A percentile compares a stretch with the other conserved stretches of the same genome.
These are phyloP conservation scores for Podaxis rugospora DNA, from an alignment of 768 basidiomycete species.

Conservation along the genomic window DNA sequence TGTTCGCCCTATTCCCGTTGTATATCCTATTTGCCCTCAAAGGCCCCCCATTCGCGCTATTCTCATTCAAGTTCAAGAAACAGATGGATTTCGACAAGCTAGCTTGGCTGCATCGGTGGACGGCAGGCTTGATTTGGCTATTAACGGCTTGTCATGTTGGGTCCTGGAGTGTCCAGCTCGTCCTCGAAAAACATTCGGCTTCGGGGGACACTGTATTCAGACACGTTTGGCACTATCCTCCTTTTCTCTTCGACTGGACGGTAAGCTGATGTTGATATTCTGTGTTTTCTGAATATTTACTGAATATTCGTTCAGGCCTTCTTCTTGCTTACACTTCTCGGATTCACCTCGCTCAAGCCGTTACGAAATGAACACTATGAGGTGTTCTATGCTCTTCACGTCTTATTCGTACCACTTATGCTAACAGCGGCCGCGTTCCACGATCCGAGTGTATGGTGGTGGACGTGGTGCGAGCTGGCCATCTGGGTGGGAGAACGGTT, in stretches of 20 bases:
- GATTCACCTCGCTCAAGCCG: constrained; percentile 44
- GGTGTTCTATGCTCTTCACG: constrained; percentile 61
- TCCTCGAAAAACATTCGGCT: constrained; percentile 38
- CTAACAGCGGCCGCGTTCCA: constrained; percentile 61
- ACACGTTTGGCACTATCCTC: constrained; percentile 53
- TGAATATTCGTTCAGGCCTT: constrained; percentile 42
- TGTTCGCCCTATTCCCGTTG: constrained; percentile 69
- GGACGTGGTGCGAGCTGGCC: constrained; percentile 60
- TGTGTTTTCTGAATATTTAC: neutral
- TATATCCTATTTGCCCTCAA: constrained; percentile 70
- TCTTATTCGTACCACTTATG: constrained; percentile 59
- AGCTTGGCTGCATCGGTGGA: constrained; percentile 66
- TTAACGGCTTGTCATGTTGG: constrained; percentile 55
- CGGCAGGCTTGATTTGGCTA: constrained; percentile 66
- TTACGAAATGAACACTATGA: constrained; percentile 55
- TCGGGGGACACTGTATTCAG: constrained; percentile 34
- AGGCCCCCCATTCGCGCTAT: constrained; percentile 65
- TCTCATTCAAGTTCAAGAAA: constrained; percentile 48
- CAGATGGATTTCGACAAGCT: constrained; percentile 77
- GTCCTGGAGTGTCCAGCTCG: constrained; percentile 68
- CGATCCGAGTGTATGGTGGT: constrained; percentile 61
- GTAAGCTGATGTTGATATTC: constrained; percentile 24
- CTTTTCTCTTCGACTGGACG: constrained; percentile 60
- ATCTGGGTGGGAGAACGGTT: constrained; percentile 43
- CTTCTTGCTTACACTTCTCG: constrained; percentile 46